Base-by-base conservation (phyloP, 2,329 filamentous ascomycete genomes). In the Botryotinia convoluta region DNA sequence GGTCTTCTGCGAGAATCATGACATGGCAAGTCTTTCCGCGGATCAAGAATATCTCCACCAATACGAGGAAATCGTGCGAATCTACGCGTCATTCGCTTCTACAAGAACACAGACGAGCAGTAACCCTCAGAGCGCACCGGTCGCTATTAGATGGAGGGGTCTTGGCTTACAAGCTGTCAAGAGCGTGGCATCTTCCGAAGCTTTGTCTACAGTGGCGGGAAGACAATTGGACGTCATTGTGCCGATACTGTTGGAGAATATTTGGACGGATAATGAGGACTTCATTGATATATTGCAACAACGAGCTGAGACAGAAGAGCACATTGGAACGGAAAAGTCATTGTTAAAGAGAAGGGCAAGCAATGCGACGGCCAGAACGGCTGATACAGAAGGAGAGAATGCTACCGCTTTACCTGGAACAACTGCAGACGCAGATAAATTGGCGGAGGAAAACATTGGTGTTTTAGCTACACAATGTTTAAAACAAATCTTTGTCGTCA, bases 401-500 rank as follows among this genome's bases (percentile, higher is more conserved):
- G 87, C 88, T 8, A 87, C 92, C 61, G 92, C 93, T 37, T 88
- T 94, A n/a, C 89, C 92, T 1, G 93, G 92, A 72, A 94, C 93
- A 0, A 92, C 93, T 0, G 91, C 91, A 37, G 95, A 98, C 80
- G 94, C 94, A 39, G 96, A 98, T 82, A 93, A 92, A 81, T 85
- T 96, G 74, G 95, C 94, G 2, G 95, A 98, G 82, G 91, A 97
- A 83, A 93, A 97, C 79, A 94, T 94, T 26, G 93, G 93, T 42
- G 86, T 97, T 12, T 85, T 97, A 75, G 95, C 96, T 7, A 86
- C 97, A 78, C 91, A 94, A 78, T 97, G 94, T 80, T 84, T 99
- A 72, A 93, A 95, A 82, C 91, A 92, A 78, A 93, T 98, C 64
- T 97, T 97, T 79, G 86, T 92, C 44, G 90, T 91, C 14, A 94